Evolutionary conservation across 192 early-diverging fungal genomes (phyloP), one percentile per base, ranked within the genome.

Genomic region (Backusella parvicylindrica): DNA sequence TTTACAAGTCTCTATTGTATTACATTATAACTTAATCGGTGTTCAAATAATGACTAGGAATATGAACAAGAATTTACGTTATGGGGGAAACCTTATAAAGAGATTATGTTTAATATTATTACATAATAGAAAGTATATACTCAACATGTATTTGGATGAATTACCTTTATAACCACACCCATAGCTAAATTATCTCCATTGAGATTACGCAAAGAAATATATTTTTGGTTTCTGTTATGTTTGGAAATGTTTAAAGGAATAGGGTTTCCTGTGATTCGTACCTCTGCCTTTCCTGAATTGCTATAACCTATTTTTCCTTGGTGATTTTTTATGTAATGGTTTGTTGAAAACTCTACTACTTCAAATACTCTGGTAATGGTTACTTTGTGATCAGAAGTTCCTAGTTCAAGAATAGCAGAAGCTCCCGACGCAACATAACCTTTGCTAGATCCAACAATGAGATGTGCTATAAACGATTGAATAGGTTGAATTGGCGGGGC

Each of bases 351-450:
- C 78, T 97, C 90, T 37, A 98, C 76, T 1, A 89, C 86, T 26
- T 94, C 80, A 3, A 93, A 71, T 15, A 99, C 83, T 81, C 90
- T 91, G 8, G 88, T 84, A 30, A 99, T 84, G 13, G 80, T 83
- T 9, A 87, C 95, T 0, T 93, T 91, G 64, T 97, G 94, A 64
- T 91, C 89, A 21, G 91, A 79, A 68, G 92, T 92, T 69, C 92
- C 92, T 63, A 94, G 87, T 79, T 97, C 93, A 72, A 99, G 82
- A 37, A 96, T 89, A 53, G 91, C 90, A 13, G 93, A 91, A 60
- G 91, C 94, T 63, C 98, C 98, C 26, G 92, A 89, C 15, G 95
- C 98, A 31, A 99, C 90, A 4, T 95, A 96, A 31, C 94, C 90
- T 41, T 88, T 86, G 28, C 94, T 86, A 68, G 98, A 96, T 89